Conservation (phyloP, 208 protist species). For the Trypanosoma congolense region DNA sequence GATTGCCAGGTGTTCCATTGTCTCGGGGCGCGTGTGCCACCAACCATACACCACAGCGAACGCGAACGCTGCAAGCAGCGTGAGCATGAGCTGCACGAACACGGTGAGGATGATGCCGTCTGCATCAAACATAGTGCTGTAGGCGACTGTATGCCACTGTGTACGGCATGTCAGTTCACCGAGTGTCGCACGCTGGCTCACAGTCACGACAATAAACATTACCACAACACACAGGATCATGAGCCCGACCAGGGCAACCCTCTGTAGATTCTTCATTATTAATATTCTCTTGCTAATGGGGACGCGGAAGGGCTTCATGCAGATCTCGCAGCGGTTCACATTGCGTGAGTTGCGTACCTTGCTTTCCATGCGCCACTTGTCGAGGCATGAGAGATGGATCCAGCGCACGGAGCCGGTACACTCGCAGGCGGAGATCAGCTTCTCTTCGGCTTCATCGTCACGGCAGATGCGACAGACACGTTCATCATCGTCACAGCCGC, state of each 20-base stretch:
- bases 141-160: constrained; percentile 51
- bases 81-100: constrained; percentile 41
- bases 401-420: constrained; percentile 77
- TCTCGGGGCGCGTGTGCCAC: constrained; percentile 49
- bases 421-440: constrained; percentile 56
- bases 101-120: constrained; percentile 48
- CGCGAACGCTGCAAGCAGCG: constrained; percentile 40
- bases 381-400: constrained; percentile 69
- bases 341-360: constrained; percentile 57
- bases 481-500: constrained; percentile 38
- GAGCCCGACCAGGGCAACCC: constrained; percentile 25
- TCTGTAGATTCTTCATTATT: constrained; percentile 38
- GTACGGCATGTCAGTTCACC: constrained; percentile 59
- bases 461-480: constrained; percentile 75
- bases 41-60: constrained; percentile 56
- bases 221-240: constrained; percentile 36
- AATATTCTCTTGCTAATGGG: constrained; percentile 45
- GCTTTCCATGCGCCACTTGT: constrained; percentile 72
- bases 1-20: constrained; percentile 38
- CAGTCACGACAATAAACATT: constrained; percentile 26
- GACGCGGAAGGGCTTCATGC: constrained; percentile 56
- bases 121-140: constrained; percentile 52
- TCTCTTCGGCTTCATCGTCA: constrained; percentile 47
- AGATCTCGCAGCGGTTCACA: constrained; percentile 74
- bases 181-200: constrained; percentile 26